Base-by-base conservation (phyloP, 306 rosid species). In the Quercus gilva region DNA sequence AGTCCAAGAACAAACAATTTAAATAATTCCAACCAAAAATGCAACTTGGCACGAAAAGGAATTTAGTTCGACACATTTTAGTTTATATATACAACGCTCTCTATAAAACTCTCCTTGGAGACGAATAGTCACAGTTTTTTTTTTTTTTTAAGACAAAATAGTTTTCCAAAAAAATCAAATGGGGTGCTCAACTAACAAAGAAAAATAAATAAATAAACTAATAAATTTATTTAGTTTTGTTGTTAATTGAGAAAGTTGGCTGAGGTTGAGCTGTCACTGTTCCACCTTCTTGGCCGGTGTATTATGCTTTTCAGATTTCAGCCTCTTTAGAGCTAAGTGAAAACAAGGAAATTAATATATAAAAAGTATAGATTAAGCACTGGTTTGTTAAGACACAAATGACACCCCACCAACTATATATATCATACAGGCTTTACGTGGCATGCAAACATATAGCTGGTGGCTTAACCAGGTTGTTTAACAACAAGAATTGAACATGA, bases 241-340 rank as follows among this genome's bases (percentile, higher is more conserved):
- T 74, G 79, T 80, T 68, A 76, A 77, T 80, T 67, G 75, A 80
- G 80, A 79, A 83, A 83, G 84, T 79, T 55, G 55, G 87, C 78
- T 74, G 87, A 86, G 70, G 94, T 90, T 92, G 90, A 81, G 90
- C 80, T 85, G 84, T 92, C 92, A 77, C 78, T 77, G 73, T 86
- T 85, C 84, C 37, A 79, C 78, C 83, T 84, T 37, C 61, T 41
- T 75, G 75, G 76, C 83, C 64, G 87, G 87, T 85, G 82, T 63
- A 21, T 58, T 80, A 59, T 63, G 79, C 74, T 55, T 86, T 82
- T 72, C 81, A 71, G 74, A 51, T 73, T 71, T 33, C 76, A 43
- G 59, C 75, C 33, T 25, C 69, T 69, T 58, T 41, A 35, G 26
- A 52, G 55, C 57, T 49, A 2, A 1, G 13, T 58, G 63, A 67